Percentiles rank a stretch among this genome's conserved stretches.
phyloP scores from a whole-genome alignment of 129 eudicot species.

The Ambrosia trifida region DNA sequence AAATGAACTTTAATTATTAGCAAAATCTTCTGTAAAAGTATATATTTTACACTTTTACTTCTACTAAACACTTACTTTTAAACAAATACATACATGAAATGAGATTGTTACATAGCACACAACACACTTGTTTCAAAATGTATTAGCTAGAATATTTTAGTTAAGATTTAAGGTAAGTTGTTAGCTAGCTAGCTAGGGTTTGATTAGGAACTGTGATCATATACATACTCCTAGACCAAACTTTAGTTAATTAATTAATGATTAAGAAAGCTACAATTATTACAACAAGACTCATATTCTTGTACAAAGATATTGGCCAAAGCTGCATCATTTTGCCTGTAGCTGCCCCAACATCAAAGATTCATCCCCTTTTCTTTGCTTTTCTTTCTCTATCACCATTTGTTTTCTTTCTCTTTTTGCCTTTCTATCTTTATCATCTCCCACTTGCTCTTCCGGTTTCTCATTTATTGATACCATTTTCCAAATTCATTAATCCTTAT shows the following conservation, averaged over 20 bases:
- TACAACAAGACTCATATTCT: slow-evolving; percentile 53
- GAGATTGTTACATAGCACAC: not conserved
- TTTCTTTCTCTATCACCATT: slow-evolving; percentile 42
- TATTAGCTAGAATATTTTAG: not conserved
- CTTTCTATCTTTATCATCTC: slow-evolving; percentile 43
- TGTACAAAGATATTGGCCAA: slow-evolving; percentile 47
- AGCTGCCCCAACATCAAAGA: slow-evolving; percentile 56
- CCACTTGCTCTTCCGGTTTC: slow-evolving; percentile 33
- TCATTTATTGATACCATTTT: slow-evolving; percentile 17
- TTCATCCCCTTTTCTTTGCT: slow-evolving; percentile 30
- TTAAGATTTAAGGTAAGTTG: not conserved
- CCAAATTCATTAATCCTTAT: not conserved
- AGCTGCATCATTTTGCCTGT: slow-evolving; percentile 67
- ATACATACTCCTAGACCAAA: slow-evolving; percentile 5
- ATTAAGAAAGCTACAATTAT: slow-evolving; percentile 45
- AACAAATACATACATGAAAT: not conserved
- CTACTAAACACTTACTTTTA: no score
- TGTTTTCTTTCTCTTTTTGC: slow-evolving; percentile 34
- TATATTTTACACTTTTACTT: no score
- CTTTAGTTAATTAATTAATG: slow-evolving; percentile 47
- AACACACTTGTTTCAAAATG: not conserved
- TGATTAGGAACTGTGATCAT: slow-evolving; percentile 19
- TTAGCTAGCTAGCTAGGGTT: slow-evolving; percentile 21
- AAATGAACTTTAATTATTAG: no score
- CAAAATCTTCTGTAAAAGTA: no score